Conservation (phyloP, 176 grass and related monocot genomes). For the Avena sativa region DNA sequence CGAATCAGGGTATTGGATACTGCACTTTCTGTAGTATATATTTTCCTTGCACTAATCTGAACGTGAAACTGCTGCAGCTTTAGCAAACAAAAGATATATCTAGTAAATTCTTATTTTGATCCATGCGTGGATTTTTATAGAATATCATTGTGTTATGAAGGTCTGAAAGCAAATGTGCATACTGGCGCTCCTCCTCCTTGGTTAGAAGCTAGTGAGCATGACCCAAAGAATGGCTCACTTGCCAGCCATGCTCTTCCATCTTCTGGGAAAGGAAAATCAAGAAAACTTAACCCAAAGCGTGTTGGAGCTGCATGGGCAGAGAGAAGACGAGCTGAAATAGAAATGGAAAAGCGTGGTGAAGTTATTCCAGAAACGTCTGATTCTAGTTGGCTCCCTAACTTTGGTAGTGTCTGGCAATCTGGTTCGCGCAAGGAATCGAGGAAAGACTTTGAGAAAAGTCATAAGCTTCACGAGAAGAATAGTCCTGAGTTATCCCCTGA, state of each 20-base stretch:
- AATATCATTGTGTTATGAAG: slow-evolving; percentile 53
- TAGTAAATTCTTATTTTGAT: slow-evolving; percentile 30
- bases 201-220: slow-evolving; percentile 67
- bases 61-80: slow-evolving; percentile 30
- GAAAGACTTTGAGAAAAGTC: slow-evolving; percentile 83
- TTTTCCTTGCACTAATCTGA: slow-evolving; percentile 12
- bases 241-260: slow-evolving; percentile 5
- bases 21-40: slow-evolving; percentile 25
- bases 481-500: slow-evolving; percentile 47
- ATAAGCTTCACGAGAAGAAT: slow-evolving; percentile 44
- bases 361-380: slow-evolving; percentile 52
- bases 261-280: slow-evolving; percentile 52
- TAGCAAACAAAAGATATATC: slow-evolving; percentile 12
- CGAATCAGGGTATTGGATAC: slow-evolving; percentile 43
- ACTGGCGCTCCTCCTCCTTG: slow-evolving; percentile 81
- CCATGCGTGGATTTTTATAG: slow-evolving; percentile 34
- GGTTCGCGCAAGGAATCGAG: slow-evolving; percentile 84
- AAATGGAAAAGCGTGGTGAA: slow-evolving; percentile 77
- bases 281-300: slow-evolving; percentile 86
- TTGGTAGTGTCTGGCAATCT: slow-evolving; percentile 88
- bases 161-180: slow-evolving; percentile 83
- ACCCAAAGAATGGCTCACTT: slow-evolving; percentile 36
- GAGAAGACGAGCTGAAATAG: slow-evolving; percentile 83
- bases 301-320: slow-evolving; percentile 97
- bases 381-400: slow-evolving; percentile 93